phyloP scores from a whole-genome alignment of 2,329 filamentous ascomycete genomes.

The Xylogone sp. region DNA sequence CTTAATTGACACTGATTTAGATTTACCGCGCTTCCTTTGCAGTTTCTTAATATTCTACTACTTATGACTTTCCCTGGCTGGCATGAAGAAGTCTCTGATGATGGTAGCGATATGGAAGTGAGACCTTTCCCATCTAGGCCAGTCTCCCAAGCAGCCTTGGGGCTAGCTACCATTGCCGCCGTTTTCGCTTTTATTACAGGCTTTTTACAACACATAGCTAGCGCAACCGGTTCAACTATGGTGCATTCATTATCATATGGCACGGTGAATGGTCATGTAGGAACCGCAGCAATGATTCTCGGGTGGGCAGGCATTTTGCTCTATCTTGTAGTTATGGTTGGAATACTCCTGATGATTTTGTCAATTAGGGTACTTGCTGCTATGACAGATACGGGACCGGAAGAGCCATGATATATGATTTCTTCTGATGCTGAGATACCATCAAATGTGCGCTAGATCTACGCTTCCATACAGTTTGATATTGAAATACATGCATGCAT shows the following conservation, averaged over 20 bases:
- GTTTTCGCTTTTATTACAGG: constrained; percentile 7
- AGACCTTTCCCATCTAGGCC: constrained; percentile 81
- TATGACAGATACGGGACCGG: background rate
- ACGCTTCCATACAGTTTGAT: too few species aligned
- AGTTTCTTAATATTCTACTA: constrained; percentile 3
- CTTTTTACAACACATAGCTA: constrained; percentile 9
- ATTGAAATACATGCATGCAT: too few species aligned
- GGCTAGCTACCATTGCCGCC: constrained; percentile 3
- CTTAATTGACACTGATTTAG: constrained; percentile 1
- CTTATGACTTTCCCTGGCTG: constrained; percentile 10
- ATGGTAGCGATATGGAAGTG: constrained; percentile 70
- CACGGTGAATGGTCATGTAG: constrained; percentile 5
- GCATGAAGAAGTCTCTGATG: constrained; percentile 6
- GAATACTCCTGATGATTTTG: constrained; percentile 6
- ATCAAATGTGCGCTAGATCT: background rate
- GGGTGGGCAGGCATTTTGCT: constrained; percentile 8
- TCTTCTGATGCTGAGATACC: background rate
- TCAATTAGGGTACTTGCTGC: constrained; percentile 5
- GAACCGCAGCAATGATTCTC: constrained; percentile 7
- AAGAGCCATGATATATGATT: background rate
- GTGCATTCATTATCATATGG: constrained; percentile 8
- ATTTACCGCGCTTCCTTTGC: constrained; percentile 5
- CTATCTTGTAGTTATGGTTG: background rate
- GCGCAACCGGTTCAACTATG: constrained; percentile 5
- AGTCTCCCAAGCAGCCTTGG: constrained; percentile 3